Evolutionary conservation across 1,139 yeast species (phyloP).

Genomic region (Candida smagusa): DNA sequence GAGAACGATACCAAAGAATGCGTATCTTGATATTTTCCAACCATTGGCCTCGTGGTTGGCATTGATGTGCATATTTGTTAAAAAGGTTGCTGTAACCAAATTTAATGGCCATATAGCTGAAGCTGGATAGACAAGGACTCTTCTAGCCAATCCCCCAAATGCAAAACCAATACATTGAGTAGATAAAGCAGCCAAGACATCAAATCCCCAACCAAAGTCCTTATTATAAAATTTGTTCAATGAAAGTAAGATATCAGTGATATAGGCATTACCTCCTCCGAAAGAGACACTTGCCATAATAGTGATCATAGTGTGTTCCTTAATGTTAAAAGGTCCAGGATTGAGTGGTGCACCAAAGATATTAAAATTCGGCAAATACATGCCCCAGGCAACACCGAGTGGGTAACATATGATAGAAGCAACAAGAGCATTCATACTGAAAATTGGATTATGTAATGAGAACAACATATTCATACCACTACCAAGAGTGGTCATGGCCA

Average conservation of each 20-base stretch:
- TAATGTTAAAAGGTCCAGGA: conserved; percentile 26
- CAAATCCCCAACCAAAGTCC: conserved; percentile 34
- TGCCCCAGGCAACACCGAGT: conserved; percentile 16
- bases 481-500: conserved; percentile 17
- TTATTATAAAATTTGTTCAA: conserved; percentile 33
- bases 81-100: conserved; percentile 22
- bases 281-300: conserved; percentile 13
- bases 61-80: conserved; percentile 30
- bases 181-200: conserved; percentile 14
- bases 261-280: conserved; percentile 16
- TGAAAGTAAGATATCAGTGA: conserved; percentile 20
- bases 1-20: conserved; percentile 29
- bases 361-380: conserved; percentile 16
- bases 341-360: conserved; percentile 27
- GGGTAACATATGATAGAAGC: conserved; percentile 24
- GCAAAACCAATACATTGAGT: conserved; percentile 23
- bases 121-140: conserved; percentile 24
- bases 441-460: conserved; percentile 21
- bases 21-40: conserved; percentile 38
- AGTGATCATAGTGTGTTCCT: conserved; percentile 20
- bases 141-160: conserved; percentile 19
- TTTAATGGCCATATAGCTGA: conserved; percentile 25
- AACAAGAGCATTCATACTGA: conserved; percentile 21
- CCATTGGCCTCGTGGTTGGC: conserved; percentile 53
- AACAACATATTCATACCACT: conserved; percentile 25